Evolutionary conservation across 495 filamentous ascomycete species (phyloP).

Genomic region (Aspergillus avenaceus): DNA sequence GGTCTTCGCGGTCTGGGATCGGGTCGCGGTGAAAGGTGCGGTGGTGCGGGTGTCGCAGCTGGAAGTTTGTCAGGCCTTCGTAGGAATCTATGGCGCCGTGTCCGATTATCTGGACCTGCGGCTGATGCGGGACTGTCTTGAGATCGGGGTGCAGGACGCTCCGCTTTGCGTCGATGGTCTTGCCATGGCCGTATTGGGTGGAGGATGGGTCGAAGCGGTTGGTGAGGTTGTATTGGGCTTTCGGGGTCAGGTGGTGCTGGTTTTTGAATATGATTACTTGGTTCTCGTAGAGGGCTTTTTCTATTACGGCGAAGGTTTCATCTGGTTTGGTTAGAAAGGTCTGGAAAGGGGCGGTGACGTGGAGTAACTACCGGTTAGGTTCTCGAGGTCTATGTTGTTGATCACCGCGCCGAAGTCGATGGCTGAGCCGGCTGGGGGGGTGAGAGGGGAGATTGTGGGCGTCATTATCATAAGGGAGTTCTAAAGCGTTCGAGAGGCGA

Average conservation of each 20-base stretch:
- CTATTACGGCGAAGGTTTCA: slow-evolving; percentile 54
- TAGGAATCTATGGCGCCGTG: slow-evolving; percentile 63
- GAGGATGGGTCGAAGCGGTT: slow-evolving; percentile 63
- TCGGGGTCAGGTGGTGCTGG: slow-evolving; percentile 55
- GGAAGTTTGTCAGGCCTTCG: slow-evolving; percentile 63
- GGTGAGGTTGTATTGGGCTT: slow-evolving; percentile 67
- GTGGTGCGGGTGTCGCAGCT: slow-evolving; percentile 70
- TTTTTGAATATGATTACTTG: slow-evolving; percentile 67
- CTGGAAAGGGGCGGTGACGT: neutral
- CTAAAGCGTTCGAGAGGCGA: too few relatives aligned
- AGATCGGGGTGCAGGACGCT: slow-evolving; percentile 72
- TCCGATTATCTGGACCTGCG: slow-evolving; percentile 74
- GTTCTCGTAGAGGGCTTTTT: slow-evolving; percentile 55
- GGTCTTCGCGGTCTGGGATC: slow-evolving; percentile 59
- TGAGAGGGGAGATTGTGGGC: slow-evolving; percentile 8
- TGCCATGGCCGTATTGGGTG: slow-evolving; percentile 66
- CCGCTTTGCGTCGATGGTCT: slow-evolving; percentile 61
- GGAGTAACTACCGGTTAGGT: slow-evolving; percentile 43
- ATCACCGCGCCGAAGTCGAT: slow-evolving; percentile 58
- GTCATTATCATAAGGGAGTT: slow-evolving; percentile 6
- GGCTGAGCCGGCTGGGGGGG: slow-evolving; percentile 39
- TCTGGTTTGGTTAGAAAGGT: slow-evolving; percentile 34
- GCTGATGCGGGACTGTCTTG: slow-evolving; percentile 74
- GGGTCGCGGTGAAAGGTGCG: slow-evolving; percentile 63
- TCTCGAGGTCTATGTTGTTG: slow-evolving; percentile 53